Evolutionary conservation across 2,329 filamentous ascomycete species (phyloP).

Genomic region (Pestalotiopsis sp.): DNA sequence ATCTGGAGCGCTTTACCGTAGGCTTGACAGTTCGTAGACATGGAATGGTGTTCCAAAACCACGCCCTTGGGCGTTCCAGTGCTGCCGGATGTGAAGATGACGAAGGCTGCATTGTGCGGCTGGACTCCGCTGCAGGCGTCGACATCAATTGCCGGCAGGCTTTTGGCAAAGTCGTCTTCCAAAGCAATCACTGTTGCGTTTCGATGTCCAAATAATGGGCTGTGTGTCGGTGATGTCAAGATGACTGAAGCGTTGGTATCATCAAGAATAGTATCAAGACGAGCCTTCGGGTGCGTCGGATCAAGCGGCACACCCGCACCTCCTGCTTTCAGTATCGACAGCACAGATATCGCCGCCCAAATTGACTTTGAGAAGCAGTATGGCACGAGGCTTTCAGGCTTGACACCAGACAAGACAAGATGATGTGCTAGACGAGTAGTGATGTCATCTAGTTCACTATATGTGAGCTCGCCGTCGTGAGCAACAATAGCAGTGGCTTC

Average conservation of each 20-base stretch:
- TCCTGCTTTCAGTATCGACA: slow-evolving; percentile 34
- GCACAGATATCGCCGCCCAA: slow-evolving; percentile 35
- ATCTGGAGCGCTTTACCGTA: slow-evolving; percentile 17
- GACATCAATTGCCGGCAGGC: slow-evolving; percentile 1
- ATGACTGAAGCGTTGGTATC: slow-evolving; percentile 17
- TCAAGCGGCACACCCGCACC: slow-evolving; percentile 38
- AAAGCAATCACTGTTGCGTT: slow-evolving; percentile 12
- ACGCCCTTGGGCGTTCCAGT: slow-evolving; percentile 22
- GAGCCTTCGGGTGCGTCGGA: slow-evolving; percentile 32
- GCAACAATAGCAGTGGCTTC: slow-evolving; percentile 4
- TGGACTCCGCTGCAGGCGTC: slow-evolving; percentile 1
- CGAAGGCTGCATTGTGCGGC: slow-evolving; percentile 17
- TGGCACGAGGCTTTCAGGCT: slow-evolving; percentile 31
- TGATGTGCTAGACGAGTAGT: slow-evolving; percentile 25
- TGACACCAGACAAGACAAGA: slow-evolving; percentile 30
- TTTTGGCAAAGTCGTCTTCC: slow-evolving; percentile 3
- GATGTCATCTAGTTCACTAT: slow-evolving; percentile 16
- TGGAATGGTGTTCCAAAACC: slow-evolving; percentile 16
- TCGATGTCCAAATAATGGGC: slow-evolving; percentile 14
- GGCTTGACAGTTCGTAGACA: slow-evolving; percentile 10
- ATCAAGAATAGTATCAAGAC: slow-evolving; percentile 20
- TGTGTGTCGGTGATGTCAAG: slow-evolving; percentile 14
- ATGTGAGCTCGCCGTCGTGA: slow-evolving; percentile 9
- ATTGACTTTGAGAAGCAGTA: slow-evolving; percentile 35
- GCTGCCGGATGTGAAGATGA: slow-evolving; percentile 21